Percentiles rank a stretch among this genome's conserved stretches.
Conservation (phyloP, 352 stramenopile species). For the Pythium dissotocum region DNA sequence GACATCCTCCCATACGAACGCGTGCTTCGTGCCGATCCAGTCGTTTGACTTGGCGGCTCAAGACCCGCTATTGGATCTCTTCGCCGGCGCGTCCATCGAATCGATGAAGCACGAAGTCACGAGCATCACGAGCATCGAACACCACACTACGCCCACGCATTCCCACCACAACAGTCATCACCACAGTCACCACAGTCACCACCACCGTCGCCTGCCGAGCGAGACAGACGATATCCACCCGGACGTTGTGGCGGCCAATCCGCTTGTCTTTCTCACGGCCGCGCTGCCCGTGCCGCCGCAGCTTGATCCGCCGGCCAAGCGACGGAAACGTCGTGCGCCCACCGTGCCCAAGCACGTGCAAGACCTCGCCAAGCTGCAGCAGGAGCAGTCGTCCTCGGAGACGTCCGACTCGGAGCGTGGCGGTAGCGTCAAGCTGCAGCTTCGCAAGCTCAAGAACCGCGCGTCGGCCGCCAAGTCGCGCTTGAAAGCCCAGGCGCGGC, state of each 20-base stretch:
- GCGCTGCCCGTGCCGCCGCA: conserved; percentile 20
- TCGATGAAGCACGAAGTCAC: conserved; percentile 13
- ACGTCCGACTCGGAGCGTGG: conserved; percentile 21
- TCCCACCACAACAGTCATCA: conserved; percentile 1
- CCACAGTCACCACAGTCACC: conserved; percentile 13
- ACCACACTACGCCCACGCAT: neutral
- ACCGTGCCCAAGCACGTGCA: conserved; percentile 24
- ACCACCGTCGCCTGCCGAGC: conserved; percentile 1
- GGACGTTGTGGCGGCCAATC: conserved; percentile 10
- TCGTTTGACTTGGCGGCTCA: conserved; percentile 23
- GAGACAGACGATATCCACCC: neutral
- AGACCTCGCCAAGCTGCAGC: conserved; percentile 22
- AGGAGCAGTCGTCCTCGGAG: conserved; percentile 23
- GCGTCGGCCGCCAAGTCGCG: conserved; percentile 29
- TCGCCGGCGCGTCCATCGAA: conserved; percentile 12
- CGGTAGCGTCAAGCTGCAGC: conserved; percentile 25
- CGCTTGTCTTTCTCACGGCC: conserved; percentile 24
- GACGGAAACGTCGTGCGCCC: conserved; percentile 20
- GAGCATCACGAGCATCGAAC: neutral
- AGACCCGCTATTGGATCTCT: conserved; percentile 22
- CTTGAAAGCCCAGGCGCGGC: conserved; percentile 20
- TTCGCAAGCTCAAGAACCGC: conserved; percentile 33
- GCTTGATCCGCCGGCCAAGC: conserved; percentile 22
- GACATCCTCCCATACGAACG: neutral
- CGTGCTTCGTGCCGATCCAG: conserved; percentile 28